Evolutionary conservation across 2,329 filamentous ascomycete genomes (phyloP).

Genomic region (Colletotrichum lentis): DNA sequence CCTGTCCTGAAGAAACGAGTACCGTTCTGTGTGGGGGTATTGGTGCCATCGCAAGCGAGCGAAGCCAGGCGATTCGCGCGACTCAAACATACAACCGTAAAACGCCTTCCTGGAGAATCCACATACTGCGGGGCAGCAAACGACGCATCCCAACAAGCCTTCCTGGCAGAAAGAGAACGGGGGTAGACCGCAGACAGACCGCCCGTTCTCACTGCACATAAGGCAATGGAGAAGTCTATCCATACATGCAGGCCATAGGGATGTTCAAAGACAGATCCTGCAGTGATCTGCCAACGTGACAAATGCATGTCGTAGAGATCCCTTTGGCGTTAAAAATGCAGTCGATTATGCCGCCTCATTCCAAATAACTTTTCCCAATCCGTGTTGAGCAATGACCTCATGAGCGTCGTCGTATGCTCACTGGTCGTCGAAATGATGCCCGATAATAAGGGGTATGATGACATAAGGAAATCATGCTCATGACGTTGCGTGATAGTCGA

Average conservation of each 20-base stretch:
- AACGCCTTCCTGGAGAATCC: constrained; percentile 49
- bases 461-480: constrained; percentile 39
- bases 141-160: constrained; percentile 35
- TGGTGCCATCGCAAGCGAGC: constrained; percentile 42
- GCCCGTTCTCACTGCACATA: constrained; percentile 52
- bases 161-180: constrained; percentile 36
- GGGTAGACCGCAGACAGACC: constrained; percentile 48
- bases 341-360: constrained; percentile 38
- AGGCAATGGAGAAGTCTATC: constrained; percentile 37
- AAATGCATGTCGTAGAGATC: constrained; percentile 35
- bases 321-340: constrained; percentile 37
- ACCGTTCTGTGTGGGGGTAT: constrained; percentile 51
- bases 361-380: constrained; percentile 39
- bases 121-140: constrained; percentile 33
- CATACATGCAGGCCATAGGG: constrained; percentile 33
- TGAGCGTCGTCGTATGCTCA: constrained; percentile 34
- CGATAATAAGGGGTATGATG: constrained; percentile 39
- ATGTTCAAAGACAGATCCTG: constrained; percentile 17
- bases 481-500: constrained; percentile 35
- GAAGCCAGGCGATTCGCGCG: constrained; percentile 47
- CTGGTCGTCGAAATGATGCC: constrained; percentile 36
- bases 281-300: constrained; percentile 20
- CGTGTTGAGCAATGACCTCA: constrained; percentile 36
- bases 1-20: constrained; percentile 46
- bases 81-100: constrained; percentile 51